Evolutionary conservation across 192 early-diverging fungal genomes (phyloP), one percentile per base, ranked within the genome.

Genomic region (Coemansia sp.): DNA sequence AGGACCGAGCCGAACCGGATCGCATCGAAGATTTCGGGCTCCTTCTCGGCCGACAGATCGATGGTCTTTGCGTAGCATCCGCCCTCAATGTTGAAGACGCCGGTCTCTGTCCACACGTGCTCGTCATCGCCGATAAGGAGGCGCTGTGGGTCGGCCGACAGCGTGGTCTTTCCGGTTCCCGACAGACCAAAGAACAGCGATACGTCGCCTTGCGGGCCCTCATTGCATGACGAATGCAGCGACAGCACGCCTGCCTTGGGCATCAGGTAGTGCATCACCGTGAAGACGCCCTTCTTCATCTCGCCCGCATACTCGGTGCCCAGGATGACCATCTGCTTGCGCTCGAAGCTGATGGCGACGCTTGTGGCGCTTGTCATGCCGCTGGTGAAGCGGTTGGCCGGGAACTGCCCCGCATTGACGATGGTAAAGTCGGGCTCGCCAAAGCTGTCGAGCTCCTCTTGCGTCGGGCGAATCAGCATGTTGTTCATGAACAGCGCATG

Each of bases 211-310:
- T 84, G 69, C 34, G 90, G 85, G 58, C 94, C 93, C 77, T 95
- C 94, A 72, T 99, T 99, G 64, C 95, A 95, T 64, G 93, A 95
- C 7, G 97, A 96, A 65, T 84, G 83, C 66, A 84, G 64, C 24
- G 83, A 84, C 15, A 84, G 72, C 5, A 80, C 77, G 66, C 83
- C 83, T 36, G 77, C 74, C 90, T 94, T 96, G 74, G 97, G 97
- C 95, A 97, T 97, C 68, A 93, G 82, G 88, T 99, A 97, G 83
- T 99, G 95, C 97, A 99, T 97, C 57, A 99, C 94, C 26, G 95
- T 97, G 85, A 97, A 95, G 64, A 94, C 88, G 78, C 96, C 97
- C 91, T 99, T 99, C 87, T 99, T 99, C 97, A 99, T 99, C 85
- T 99, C 97, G 62, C 97, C 97, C 63, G 97, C 97, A 71, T 99